Evolutionary conservation across 106 monocot species (phyloP).

Genomic region (Acanthochlamys bracteata): DNA sequence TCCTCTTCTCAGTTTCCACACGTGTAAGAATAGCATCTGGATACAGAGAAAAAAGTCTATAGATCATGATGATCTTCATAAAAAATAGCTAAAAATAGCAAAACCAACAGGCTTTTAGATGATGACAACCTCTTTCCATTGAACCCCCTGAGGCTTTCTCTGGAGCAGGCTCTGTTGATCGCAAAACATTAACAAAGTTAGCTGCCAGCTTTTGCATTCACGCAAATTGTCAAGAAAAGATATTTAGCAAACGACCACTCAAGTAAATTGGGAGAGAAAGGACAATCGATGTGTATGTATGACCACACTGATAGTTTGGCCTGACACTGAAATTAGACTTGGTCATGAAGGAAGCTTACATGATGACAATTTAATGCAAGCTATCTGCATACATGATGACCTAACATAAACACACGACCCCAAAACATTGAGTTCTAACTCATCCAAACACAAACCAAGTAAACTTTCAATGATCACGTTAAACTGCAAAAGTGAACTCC

Average conservation of each 20-base stretch:
- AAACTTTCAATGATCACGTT: too few relatives aligned
- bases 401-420: too few relatives aligned
- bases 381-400: too few relatives aligned
- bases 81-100: not conserved
- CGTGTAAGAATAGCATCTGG: slow-evolving; percentile 46
- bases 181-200: slow-evolving; percentile 5
- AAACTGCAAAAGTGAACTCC: too few relatives aligned
- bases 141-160: slow-evolving; percentile 31
- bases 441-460: too few relatives aligned
- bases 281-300: too few relatives aligned
- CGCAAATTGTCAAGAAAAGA: not conserved
- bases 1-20: slow-evolving; percentile 46
- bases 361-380: too few relatives aligned
- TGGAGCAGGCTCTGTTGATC: slow-evolving; percentile 15
- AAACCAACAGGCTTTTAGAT: not conserved
- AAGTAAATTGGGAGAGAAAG: too few relatives aligned
- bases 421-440: too few relatives aligned
- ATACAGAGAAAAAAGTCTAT: not conserved
- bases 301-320: too few relatives aligned
- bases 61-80: not conserved
- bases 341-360: too few relatives aligned
- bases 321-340: too few relatives aligned
- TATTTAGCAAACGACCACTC: not conserved
- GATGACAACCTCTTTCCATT: slow-evolving; percentile 34
- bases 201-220: not conserved